Evolutionary conservation across 345 rosid species (phyloP), one percentile per base, ranked within the genome.

Genomic region (Brassica napus): DNA sequence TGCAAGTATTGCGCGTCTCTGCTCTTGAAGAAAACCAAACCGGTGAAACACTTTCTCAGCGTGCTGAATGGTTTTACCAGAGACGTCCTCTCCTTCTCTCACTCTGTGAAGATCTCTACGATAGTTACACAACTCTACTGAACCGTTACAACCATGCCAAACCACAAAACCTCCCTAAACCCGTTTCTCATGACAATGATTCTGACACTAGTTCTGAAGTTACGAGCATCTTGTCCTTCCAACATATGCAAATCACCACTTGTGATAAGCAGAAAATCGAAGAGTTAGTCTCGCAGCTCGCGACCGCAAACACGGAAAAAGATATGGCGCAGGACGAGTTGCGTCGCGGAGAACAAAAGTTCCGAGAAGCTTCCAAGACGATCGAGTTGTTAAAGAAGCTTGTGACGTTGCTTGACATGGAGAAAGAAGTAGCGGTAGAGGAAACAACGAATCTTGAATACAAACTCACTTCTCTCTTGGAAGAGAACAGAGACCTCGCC

Each of bases 361-460:
- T 70, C 8, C 79, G 58, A 0, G 90, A 89, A 44, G 85, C 88
- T 0, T 67, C 42, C 15, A 86, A 82, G 80, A 91, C 88, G 73
- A 82, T 86, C 0, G 91, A 85, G 67, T 71, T 91, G 54, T 72
- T 89, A 64, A 88, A 83, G 84, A 88, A 85, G 76, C 75, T 91
- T 69, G 85, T 91, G 0, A 88, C 86, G 78, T 82, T 91, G 28
- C 69, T 88, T 59, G 97, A 91, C 76, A 82, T 89, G 0, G 94
- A 91, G 86, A 89, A 92, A 83, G 34, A 83, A 49, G 82, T 89
- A 61, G 69, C 88, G 11, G 32, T 86, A 28, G 86, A 82, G 6
- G 94, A 89, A 86, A 88, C 88, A 14, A 68, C 69, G 3, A 87
- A 82, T 68, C 62, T 89, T 65, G 91, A 87, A 16, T 72, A 82